Evolutionary conservation across 306 rosid genomes (phyloP), one percentile per base, ranked within the genome.

Genomic region (Comarum palustre): DNA sequence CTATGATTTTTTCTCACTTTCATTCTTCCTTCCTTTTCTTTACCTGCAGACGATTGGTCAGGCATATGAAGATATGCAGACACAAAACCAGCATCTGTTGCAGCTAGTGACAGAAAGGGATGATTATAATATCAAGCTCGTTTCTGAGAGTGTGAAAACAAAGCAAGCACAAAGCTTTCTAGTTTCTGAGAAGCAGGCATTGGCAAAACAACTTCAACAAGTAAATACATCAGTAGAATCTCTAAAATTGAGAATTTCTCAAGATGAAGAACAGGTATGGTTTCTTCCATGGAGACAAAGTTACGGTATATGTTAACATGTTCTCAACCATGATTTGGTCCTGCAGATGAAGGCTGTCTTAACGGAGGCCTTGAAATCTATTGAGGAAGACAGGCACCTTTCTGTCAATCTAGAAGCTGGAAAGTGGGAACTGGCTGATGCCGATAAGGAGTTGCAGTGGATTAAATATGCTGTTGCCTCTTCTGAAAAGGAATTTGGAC

Each of bases 61-160:
- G 85, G 99, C 99, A 68, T 94, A 94, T 68, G 99, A 94, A 84
- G 99, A 94, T 85, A 94, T 94, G 99, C 99, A 91, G 89, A 91
- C 90, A 19, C 99, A 94, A 85, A 86, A 91, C 77, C 97, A 91
- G 79, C 90, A 89, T 84, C 86, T 94, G 74, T 74, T 89, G 84
- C 89, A 89, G 80, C 96, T 83, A 83, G 97, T 94, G 80, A 77
- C 90, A 8, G 97, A 88, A 85, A 91, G 99, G 88, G 99, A 94
- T 81, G 99, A 94, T 80, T 92, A 86, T 81, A 91, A 94, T 83
- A 88, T 94, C 42, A 94, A 94, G 99, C 92, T 94, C 42, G 97
- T 94, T 72, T 94, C 99, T 31, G 97, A 89, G 81, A 91, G 95
- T 36, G 97, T 94, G 81, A 94, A 91, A 87, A 75, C 91, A 74